Evolutionary conservation across 2,329 filamentous ascomycete species (phyloP), one percentile per base, ranked within the genome.

Genomic region (Penicillium sp.): DNA sequence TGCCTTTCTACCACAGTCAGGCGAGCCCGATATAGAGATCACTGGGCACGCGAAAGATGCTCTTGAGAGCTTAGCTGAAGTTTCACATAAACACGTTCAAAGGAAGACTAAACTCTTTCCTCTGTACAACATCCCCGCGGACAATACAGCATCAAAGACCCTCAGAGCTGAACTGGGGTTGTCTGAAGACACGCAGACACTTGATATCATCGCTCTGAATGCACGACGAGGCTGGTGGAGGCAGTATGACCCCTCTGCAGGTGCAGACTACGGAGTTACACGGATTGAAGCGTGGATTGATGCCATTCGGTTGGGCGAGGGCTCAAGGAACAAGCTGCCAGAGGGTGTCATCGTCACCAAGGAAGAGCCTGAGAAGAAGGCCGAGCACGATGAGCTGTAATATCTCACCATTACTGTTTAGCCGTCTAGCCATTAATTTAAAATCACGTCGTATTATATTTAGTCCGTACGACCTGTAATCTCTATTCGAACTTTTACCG

Each of bases 251-350:
- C 54, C 71, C 3, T 87, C 85, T 7, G 76, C 78, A 8, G 75
- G 78, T 17, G 88, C 88, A 49, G 86, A 85, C 58, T 78, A 71
- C 50, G 68, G 70, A 3, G 73, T 83, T 26, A 82, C 85, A 58
- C 85, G 84, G 29, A 81, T 99, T 31, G 92, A 97, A 79, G 81
- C 82, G 64, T 99, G 94, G 92, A 87, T 99, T 62, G 95, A 99
- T 72, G 85, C 87, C n/a, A 92, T 98, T 65, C 89, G 92, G 44
- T 85, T 99, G 83, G 92, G 93, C 56, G 94, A 98, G 73, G 91
- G 92, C 2, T 80, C 85, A 62, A 97, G 94, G 83, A 84, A 88
- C 70, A 91, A 89, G 79, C 76, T 95, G 47, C 91, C 91, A 0
- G 84, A 86, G 62, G 85, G 83, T 2, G 70, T 91, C 48, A 73